A percentile compares a stretch with the other conserved stretches of the same genome.
phyloP scores from a whole-genome alignment of 306 rosid genomes.

The Medicago lupulina region DNA sequence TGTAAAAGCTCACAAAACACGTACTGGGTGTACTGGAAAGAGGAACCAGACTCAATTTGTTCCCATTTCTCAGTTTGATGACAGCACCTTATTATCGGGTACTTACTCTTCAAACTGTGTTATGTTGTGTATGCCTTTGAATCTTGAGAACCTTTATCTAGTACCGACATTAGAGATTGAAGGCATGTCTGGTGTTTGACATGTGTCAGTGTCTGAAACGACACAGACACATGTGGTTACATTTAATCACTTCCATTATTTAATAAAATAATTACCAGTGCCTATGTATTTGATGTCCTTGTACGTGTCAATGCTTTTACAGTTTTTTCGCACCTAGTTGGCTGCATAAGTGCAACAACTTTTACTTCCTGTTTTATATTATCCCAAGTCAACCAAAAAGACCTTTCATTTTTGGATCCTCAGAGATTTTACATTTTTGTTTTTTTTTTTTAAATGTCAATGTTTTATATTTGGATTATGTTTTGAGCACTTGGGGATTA shows the following conservation, averaged over 20 bases:
- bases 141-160: neutral
- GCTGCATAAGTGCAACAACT: neutral
- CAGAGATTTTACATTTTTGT: conserved; percentile 1
- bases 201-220: neutral
- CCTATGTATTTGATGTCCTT: no score
- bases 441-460: conserved; percentile 18
- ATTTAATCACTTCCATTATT: neutral
- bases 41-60: conserved; percentile 68
- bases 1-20: conserved; percentile 83
- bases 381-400: neutral
- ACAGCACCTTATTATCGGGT: conserved; percentile 77
- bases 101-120: conserved; percentile 9
- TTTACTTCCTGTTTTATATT: neutral
- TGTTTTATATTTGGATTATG: neutral
- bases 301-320: neutral
- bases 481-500: conserved; percentile 12
- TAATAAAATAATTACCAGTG: neutral
- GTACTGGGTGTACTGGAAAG: conserved; percentile 76
- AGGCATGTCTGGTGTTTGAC: neutral
- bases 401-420: conserved; percentile 14
- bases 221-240: neutral
- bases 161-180: neutral
- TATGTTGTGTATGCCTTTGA: conserved; percentile 13
- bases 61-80: conserved; percentile 80
- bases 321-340: neutral